A percentile compares a stretch with the other conserved stretches of the same genome.
Conservation (phyloP, 208 protist genomes). For the Vickermania ingenoplastis region DNA sequence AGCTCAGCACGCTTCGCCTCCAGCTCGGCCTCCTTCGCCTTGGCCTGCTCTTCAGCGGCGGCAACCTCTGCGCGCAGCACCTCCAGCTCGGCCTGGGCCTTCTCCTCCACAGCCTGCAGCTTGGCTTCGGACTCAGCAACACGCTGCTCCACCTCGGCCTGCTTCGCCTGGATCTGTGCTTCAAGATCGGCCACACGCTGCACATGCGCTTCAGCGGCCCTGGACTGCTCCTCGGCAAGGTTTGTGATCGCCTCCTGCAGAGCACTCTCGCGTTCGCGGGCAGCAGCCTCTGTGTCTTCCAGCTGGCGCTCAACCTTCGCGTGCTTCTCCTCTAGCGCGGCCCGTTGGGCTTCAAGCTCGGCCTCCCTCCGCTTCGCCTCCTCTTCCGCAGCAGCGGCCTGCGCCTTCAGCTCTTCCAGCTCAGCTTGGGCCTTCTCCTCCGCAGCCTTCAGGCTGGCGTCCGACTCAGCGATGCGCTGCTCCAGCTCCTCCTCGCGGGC, state of each 20-base stretch:
- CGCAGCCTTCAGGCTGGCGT: too few species aligned
- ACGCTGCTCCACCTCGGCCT: neutral
- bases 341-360: slow-evolving; percentile 15
- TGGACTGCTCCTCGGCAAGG: neutral
- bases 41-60: neutral
- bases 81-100: neutral
- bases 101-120: too few species aligned
- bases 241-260: neutral
- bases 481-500: too few species aligned
- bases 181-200: neutral
- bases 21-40: neutral
- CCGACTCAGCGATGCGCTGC: too few species aligned
- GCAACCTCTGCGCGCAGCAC: neutral
- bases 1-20: neutral
- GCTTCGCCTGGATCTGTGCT: neutral
- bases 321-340: slow-evolving; percentile 18
- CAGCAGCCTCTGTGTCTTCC: neutral
- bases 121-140: too few species aligned
- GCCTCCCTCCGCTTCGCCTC: slow-evolving; percentile 5
- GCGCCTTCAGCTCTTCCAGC: slow-evolving; percentile 1
- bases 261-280: too few species aligned
- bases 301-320: neutral
- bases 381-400: neutral
- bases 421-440: neutral
- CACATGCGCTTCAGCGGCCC: neutral